A percentile compares a stretch with the other conserved stretches of the same genome.
Conservation (phyloP, 805 yeast species). For the Cyberlindnera petersonii region DNA sequence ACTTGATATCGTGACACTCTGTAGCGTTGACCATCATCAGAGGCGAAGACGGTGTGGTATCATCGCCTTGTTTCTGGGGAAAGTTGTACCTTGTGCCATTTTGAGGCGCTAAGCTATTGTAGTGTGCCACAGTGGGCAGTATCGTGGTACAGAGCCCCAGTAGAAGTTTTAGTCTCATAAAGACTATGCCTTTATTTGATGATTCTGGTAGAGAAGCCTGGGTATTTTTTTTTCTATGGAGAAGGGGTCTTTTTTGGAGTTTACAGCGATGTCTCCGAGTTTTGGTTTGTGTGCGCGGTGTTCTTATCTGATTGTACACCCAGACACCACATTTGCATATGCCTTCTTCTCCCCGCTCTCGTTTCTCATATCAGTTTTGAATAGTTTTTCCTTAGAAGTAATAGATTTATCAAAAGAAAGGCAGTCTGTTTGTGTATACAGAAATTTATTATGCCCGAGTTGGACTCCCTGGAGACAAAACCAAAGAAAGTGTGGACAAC, state of each 20-base stretch:
- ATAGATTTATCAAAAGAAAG: no score
- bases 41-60: constrained; percentile 3
- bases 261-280: constrained; percentile 4
- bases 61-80: constrained; percentile 3
- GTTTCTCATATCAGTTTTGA: no score
- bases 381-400: not conserved
- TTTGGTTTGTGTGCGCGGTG: no score
- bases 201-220: no score
- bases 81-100: constrained; percentile 5
- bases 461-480: no score
- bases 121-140: not conserved
- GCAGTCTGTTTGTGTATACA: no score
- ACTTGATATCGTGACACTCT: constrained; percentile 22
- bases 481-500: constrained; percentile 47
- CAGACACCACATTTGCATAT: constrained; percentile 5
- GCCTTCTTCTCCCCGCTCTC: no score
- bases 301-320: not conserved
- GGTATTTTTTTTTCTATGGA: no score
- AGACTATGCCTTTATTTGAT: no score
- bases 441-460: no score
- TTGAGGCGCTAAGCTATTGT: not conserved
- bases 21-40: constrained; percentile 5
- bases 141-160: not conserved
- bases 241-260: no score
- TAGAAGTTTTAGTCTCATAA: not conserved